Evolutionary conservation across 2,329 filamentous ascomycete species (phyloP).

Genomic region (Fusarium albosuccineum): DNA sequence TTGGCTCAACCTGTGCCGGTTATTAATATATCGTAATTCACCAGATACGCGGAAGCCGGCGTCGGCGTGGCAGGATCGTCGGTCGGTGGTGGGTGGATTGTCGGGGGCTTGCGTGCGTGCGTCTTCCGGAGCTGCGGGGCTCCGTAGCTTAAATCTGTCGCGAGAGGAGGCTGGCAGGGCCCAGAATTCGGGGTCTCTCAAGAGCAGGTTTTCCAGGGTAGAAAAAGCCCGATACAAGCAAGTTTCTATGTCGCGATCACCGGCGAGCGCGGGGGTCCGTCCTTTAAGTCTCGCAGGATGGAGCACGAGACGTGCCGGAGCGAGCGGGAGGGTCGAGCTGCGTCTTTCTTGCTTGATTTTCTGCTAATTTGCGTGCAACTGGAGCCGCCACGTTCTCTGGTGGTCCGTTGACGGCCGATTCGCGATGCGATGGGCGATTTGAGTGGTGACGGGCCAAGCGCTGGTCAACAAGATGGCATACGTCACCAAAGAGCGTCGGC

Average conservation of each 20-base stretch:
- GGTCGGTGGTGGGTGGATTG: constrained; percentile 26
- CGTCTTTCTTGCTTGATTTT: constrained; percentile 20
- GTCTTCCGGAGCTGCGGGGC: constrained; percentile 29
- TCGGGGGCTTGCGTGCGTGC: constrained; percentile 14
- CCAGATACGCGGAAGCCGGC: constrained; percentile 34
- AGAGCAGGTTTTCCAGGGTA: constrained; percentile 45
- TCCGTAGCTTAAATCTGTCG: constrained; percentile 37
- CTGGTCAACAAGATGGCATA: constrained; percentile 35
- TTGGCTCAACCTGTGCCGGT: constrained; percentile 37
- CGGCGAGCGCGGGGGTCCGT: constrained; percentile 35
- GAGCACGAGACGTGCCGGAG: constrained; percentile 24
- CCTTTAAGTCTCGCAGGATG: constrained; percentile 27
- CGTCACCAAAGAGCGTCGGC: constrained; percentile 40
- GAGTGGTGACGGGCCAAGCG: constrained; percentile 39
- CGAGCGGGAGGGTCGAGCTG: constrained; percentile 18
- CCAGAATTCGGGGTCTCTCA: constrained; percentile 34
- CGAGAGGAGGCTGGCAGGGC: constrained; percentile 42
- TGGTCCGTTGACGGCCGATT: constrained; percentile 18
- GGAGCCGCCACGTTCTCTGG: constrained; percentile 12
- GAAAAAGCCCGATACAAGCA: constrained; percentile 42
- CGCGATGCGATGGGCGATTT: constrained; percentile 33
- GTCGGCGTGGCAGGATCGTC: constrained; percentile 31
- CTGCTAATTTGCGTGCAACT: constrained; percentile 10
- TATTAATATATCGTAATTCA: constrained; percentile 13
- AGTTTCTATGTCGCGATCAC: constrained; percentile 34